Evolutionary conservation across 164 flowering plant species (phyloP).

Genomic region (Akebia trifoliata): DNA sequence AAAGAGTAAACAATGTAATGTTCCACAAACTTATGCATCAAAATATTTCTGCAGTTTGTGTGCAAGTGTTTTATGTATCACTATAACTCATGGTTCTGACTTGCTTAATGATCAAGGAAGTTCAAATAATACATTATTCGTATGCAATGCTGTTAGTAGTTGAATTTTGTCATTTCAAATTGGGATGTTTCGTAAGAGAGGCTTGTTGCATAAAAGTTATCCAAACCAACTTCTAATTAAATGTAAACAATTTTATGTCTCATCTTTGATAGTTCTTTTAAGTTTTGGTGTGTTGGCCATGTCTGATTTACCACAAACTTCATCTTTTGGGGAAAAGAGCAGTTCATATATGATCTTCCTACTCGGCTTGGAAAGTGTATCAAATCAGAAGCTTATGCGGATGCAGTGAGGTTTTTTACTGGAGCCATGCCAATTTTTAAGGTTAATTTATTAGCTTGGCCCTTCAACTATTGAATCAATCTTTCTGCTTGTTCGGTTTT

Average conservation of each 20-base stretch:
- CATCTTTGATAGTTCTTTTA: slow-evolving; percentile 11
- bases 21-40: no score
- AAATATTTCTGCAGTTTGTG: no score
- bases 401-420: slow-evolving; percentile 82
- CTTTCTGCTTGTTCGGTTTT: neutral
- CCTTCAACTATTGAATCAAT: neutral
- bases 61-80: no score
- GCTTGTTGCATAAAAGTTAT: no score
- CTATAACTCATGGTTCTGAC: no score
- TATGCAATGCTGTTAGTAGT: no score
- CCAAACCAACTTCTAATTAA: neutral
- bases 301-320: slow-evolving; percentile 32
- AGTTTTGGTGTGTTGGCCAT: slow-evolving; percentile 21
- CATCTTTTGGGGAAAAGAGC: slow-evolving; percentile 50
- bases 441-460: slow-evolving; percentile 36
- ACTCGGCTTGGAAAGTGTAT: slow-evolving; percentile 86
- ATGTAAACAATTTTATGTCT: neutral
- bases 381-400: slow-evolving; percentile 91
- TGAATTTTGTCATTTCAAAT: neutral
- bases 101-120: no score
- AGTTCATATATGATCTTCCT: slow-evolving; percentile 98
- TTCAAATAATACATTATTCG: no score
- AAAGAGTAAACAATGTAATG: no score
- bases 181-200: neutral
- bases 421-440: slow-evolving; percentile 97